Evolutionary conservation across 305 asterid species (phyloP).

Genomic region (Rubia peregrina): DNA sequence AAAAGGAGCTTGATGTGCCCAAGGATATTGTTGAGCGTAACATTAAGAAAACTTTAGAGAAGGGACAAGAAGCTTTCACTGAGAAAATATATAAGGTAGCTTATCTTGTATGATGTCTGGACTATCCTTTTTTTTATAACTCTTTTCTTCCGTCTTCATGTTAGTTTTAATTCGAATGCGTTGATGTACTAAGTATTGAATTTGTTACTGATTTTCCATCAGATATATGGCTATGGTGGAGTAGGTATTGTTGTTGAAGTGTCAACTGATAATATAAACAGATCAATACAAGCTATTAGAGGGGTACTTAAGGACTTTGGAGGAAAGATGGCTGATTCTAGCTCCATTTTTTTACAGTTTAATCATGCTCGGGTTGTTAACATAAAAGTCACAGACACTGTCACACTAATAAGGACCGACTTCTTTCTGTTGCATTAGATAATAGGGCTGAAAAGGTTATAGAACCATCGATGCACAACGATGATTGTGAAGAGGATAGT

Average conservation of each 20-base stretch:
- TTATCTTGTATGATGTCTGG: slow-evolving; percentile 5
- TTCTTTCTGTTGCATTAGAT: slow-evolving; percentile 75
- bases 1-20: slow-evolving; percentile 88
- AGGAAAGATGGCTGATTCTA: slow-evolving; percentile 90
- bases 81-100: slow-evolving; percentile 82
- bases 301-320: slow-evolving; percentile 66
- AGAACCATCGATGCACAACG: slow-evolving; percentile 59
- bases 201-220: slow-evolving; percentile 15
- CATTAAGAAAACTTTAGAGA: slow-evolving; percentile 81
- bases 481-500: slow-evolving; percentile 52
- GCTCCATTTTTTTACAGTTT: slow-evolving; percentile 81
- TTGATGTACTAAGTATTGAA: background rate
- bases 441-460: slow-evolving; percentile 84
- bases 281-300: slow-evolving; percentile 71
- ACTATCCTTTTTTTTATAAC: background rate
- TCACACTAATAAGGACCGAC: slow-evolving; percentile 63
- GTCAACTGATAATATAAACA: slow-evolving; percentile 70
- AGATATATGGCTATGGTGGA: slow-evolving; percentile 92
- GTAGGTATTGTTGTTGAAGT: slow-evolving; percentile 71
- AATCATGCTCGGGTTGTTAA: slow-evolving; percentile 66
- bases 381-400: slow-evolving; percentile 54
- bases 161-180: background rate
- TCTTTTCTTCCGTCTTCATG: background rate
- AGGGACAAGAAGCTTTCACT: slow-evolving; percentile 76
- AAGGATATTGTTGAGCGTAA: slow-evolving; percentile 77